Evolutionary conservation across 2,329 filamentous ascomycete species (phyloP).

Genomic region (Beauveria caledonica): DNA sequence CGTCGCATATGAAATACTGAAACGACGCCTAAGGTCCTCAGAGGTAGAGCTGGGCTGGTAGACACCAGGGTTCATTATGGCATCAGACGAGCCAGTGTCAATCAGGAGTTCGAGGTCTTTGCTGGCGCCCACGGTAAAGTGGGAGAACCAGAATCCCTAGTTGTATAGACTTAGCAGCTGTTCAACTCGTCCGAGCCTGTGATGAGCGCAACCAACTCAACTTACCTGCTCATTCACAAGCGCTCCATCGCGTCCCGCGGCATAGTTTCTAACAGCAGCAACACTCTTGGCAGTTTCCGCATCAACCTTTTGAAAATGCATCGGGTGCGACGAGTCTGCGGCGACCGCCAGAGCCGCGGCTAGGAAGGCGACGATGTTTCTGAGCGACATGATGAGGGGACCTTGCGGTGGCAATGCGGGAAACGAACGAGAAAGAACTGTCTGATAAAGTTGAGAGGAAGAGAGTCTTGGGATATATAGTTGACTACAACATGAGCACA

Average conservation of each 20-base stretch:
- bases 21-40: slow-evolving; percentile 2
- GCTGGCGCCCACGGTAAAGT: slow-evolving; percentile 16
- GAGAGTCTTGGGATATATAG: background rate
- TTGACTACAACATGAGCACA: background rate
- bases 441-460: background rate
- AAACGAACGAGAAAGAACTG: background rate
- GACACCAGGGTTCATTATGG: slow-evolving; percentile 15
- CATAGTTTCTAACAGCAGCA: slow-evolving; percentile 9
- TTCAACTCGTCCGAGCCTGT: background rate
- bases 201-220: background rate
- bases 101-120: slow-evolving; percentile 15
- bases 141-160: slow-evolving; percentile 17
- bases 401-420: background rate
- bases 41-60: slow-evolving; percentile 14
- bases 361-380: slow-evolving; percentile 9
- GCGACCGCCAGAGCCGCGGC: slow-evolving; percentile 11
- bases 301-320: slow-evolving; percentile 14
- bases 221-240: slow-evolving; percentile 13
- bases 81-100: slow-evolving; percentile 16
- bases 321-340: slow-evolving; percentile 13
- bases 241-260: background rate
- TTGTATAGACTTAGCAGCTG: background rate
- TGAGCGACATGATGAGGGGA: slow-evolving; percentile 10
- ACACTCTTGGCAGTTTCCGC: slow-evolving; percentile 10
- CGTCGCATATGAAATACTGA: slow-evolving; percentile 15